Evolutionary conservation across 345 rosid genomes (phyloP), one percentile per base, ranked within the genome.

Genomic region (Acer campestre): DNA sequence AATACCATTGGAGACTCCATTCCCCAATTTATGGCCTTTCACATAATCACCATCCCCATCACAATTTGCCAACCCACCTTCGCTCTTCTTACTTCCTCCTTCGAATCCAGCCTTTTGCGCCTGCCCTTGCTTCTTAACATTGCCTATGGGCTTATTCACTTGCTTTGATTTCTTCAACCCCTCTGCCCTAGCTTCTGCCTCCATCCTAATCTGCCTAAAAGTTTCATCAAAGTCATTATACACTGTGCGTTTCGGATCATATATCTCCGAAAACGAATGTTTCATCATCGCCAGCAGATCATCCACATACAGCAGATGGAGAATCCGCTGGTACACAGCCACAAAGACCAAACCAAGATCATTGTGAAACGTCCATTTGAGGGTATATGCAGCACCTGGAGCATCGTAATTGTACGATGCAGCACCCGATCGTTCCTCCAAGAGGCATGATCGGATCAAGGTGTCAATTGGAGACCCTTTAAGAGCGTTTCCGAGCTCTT

Each of bases 311-410:
- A 96, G 82, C 68, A 96, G 81, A 79, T 93, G 95, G 70, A 96
- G 97, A 74, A 96, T 91, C 67, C 92, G 90, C 88, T 96, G 99
- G 85, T 94, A 96, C 20, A 96, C 98, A 5, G 98, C 99, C 51
- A 96, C 98, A 70, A 96, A 96, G 18, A 96, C 99, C 23, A 96
- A 91, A 10, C 98, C 98, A 20, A 96, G 98, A 59, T 96, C 98
- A 9, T 94, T 96, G 81, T 94, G 95, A 80, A 96, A 96, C 22
- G 98, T 91, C 99, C 98, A 94, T 77, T 94, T 94, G 80, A 96
- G 95, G 75, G 98, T 96, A 78, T 96, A 94, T 25, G 97, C 80
- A 44, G 94, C 92, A 67, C 98, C 97, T 0, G 95, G 89, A 72
- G 89, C 92, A 80, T 91, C 98, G 56, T 94, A 89, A 71, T 89